Conservation (phyloP, 1,284 basidiomycete species). For the Ganoderma boninense region DNA sequence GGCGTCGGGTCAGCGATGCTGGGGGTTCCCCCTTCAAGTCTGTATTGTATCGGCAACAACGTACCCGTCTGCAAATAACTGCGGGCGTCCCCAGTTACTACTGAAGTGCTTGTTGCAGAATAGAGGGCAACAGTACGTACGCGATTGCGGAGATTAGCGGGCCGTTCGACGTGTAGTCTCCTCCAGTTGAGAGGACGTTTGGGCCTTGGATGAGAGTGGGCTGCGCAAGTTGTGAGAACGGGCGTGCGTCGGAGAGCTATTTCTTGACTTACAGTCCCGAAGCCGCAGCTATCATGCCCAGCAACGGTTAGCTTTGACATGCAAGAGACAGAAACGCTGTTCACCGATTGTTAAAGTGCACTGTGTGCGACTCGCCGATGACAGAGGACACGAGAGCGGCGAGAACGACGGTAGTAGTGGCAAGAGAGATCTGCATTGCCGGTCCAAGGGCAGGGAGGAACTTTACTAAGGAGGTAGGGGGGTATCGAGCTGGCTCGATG, state of each 20-base stretch:
- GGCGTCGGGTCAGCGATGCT: too few species aligned
- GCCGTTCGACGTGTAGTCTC: slow-evolving; percentile 42
- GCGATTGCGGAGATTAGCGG: slow-evolving; percentile 43
- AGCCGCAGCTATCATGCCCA: background rate
- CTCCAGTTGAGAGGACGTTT: slow-evolving; percentile 44
- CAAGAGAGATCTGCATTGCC: slow-evolving; percentile 44
- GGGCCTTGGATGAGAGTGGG: slow-evolving; percentile 45
- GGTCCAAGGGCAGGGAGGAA: slow-evolving; percentile 27
- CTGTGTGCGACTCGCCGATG: slow-evolving; percentile 46
- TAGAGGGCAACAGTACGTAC: slow-evolving; percentile 33
- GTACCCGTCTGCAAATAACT: slow-evolving; percentile 44
- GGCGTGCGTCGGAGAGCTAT: too few species aligned
- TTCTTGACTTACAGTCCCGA: slow-evolving; percentile 6
- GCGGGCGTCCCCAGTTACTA: background rate
- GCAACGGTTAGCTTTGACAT: slow-evolving; percentile 9
- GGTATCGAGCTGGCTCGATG: background rate
- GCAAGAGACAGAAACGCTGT: slow-evolving; percentile 25
- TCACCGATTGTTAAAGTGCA: slow-evolving; percentile 48
- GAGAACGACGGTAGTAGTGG: slow-evolving; percentile 37
- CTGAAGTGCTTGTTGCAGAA: background rate
- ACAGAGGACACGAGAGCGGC: slow-evolving; percentile 38
- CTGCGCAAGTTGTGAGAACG: slow-evolving; percentile 32
- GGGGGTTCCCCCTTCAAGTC: too few species aligned
- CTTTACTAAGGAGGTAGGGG: background rate
- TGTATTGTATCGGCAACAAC: background rate